phyloP scores from a whole-genome alignment of 163 green algal species.

The Chlorella variabilis region DNA sequence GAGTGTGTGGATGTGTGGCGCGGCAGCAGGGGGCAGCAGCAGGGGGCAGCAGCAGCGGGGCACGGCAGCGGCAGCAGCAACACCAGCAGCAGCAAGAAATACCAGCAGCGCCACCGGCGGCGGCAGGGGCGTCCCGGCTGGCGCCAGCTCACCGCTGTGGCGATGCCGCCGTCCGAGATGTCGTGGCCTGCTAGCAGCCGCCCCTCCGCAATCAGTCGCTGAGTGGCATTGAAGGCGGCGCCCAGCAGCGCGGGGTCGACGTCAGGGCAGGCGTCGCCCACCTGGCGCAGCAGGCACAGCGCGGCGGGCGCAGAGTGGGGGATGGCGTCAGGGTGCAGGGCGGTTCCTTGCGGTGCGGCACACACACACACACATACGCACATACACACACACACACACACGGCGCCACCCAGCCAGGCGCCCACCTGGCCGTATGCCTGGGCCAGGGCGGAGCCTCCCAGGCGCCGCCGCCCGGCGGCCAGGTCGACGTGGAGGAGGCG shows the following conservation, averaged over 20 bases:
- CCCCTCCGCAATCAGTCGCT: constrained; percentile 77
- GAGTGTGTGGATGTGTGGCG: too few species aligned
- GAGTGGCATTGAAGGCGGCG: constrained; percentile 78
- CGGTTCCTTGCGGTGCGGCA: too few species aligned
- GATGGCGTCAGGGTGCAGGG: too few species aligned
- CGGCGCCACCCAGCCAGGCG: neutral
- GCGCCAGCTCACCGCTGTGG: constrained; percentile 38
- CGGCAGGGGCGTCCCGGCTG: too few species aligned
- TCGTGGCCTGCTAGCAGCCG: constrained; percentile 92
- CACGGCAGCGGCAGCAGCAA: neutral
- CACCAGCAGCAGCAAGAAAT: neutral
- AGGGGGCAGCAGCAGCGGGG: neutral
- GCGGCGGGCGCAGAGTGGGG: neutral
- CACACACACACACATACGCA: neutral
- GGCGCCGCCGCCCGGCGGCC: constrained; percentile 60
- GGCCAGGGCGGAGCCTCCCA: constrained; percentile 92
- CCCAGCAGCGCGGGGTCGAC: constrained; percentile 67
- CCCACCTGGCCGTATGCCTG: constrained; percentile 84
- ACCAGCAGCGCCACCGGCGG: neutral
- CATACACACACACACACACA: neutral
- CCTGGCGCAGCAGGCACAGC: constrained; percentile 54
- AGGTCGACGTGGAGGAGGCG: constrained; percentile 95
- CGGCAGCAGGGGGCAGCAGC: neutral
- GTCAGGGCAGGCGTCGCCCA: constrained; percentile 84
- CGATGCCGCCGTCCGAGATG: constrained; percentile 95